Percentiles rank a stretch among this genome's conserved stretches.
Conservation (phyloP, 2,329 filamentous ascomycete genomes). For the Onygenales sp. region DNA sequence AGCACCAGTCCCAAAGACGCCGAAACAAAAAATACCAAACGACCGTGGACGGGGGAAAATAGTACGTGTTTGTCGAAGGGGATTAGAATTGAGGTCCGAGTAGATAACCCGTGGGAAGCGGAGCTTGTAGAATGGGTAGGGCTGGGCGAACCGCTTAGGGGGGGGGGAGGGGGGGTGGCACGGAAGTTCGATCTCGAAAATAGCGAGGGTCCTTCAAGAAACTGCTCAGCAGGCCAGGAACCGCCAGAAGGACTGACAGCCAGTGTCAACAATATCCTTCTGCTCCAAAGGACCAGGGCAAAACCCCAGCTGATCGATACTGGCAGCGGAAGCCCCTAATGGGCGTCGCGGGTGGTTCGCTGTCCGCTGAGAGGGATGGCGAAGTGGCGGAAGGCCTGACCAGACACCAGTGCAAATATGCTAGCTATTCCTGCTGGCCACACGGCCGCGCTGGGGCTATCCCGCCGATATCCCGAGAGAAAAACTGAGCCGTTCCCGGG, state of each 20-base stretch:
- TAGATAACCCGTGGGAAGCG: background rate
- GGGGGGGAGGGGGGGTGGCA: background rate
- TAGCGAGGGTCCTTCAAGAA: background rate
- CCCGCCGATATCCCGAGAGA: background rate
- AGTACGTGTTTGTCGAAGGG: no score
- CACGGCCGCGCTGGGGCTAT: background rate
- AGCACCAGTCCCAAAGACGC: background rate
- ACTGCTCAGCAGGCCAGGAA: background rate
- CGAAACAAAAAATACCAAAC: background rate
- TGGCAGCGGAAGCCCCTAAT: background rate
- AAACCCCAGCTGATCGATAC: background rate
- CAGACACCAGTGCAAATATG: background rate
- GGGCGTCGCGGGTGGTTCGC: background rate
- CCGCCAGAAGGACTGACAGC: background rate
- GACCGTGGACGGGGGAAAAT: background rate
- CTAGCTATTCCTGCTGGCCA: background rate
- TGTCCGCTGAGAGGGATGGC: background rate
- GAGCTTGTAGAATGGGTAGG: no score
- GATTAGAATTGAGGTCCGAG: background rate
- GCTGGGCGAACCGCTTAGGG: no score
- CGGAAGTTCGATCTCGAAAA: background rate
- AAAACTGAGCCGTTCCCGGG: background rate
- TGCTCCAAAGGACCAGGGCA: background rate
- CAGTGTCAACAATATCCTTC: background rate
- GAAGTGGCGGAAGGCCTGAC: background rate